Conservation (phyloP, 768 basidiomycete genomes). For the Trametes cubensis region DNA sequence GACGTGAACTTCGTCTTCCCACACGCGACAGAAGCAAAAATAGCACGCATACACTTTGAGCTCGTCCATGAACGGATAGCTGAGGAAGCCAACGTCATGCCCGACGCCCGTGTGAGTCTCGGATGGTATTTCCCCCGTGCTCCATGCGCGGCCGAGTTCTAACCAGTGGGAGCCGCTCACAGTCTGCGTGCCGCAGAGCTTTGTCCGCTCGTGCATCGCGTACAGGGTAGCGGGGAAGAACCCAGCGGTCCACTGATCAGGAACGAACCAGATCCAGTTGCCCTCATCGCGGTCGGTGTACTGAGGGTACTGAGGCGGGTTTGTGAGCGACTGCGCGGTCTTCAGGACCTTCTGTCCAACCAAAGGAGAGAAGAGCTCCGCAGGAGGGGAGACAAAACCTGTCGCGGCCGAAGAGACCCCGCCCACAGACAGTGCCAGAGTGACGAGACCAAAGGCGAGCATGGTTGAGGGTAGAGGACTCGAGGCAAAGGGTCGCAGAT, state of each 20-base stretch:
- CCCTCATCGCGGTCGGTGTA: conserved; percentile 56
- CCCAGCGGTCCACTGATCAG: conserved; percentile 68
- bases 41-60: conserved; percentile 49
- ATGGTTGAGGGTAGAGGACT: neutral
- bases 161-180: conserved; percentile 61
- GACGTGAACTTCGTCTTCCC: neutral
- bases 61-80: conserved; percentile 69
- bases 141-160: conserved; percentile 51
- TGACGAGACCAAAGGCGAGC: conserved; percentile 1
- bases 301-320: conserved; percentile 56
- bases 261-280: conserved; percentile 53
- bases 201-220: conserved; percentile 55
- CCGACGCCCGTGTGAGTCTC: conserved; percentile 52
- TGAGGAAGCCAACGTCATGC: conserved; percentile 74
- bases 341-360: conserved; percentile 60
- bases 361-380: conserved; percentile 60
- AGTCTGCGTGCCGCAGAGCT: conserved; percentile 46
- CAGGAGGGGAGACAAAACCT: conserved; percentile 34
- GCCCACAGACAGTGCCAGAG: conserved; percentile 2
- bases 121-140: conserved; percentile 53
- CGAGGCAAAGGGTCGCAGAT: neutral
- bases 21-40: conserved; percentile 12
- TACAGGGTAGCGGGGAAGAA: conserved; percentile 68
- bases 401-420: conserved; percentile 10
- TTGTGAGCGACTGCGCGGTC: conserved; percentile 50